Evolutionary conservation across 345 rosid genomes (phyloP).

Genomic region (Arabidopsis suecica): DNA sequence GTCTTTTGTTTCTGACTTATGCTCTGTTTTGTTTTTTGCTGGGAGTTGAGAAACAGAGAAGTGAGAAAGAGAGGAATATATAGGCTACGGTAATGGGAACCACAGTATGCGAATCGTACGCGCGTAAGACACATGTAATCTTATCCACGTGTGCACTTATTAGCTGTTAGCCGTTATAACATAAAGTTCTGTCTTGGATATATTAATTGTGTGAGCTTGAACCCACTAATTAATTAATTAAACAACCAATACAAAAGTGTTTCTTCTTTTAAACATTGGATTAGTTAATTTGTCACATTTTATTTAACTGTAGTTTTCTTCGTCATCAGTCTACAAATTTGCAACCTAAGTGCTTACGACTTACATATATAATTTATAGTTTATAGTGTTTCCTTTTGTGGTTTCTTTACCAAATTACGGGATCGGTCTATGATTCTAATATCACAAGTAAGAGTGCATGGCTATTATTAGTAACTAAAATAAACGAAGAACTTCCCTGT

Average conservation of each 20-base stretch:
- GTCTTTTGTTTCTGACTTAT: not conserved
- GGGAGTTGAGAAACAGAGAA: conserved; percentile 41
- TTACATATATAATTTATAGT: too few species aligned
- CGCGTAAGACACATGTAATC: conserved; percentile 32
- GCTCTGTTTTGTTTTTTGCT: conserved; percentile 30
- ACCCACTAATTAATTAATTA: not conserved
- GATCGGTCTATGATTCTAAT: too few species aligned
- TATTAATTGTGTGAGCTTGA: not conserved
- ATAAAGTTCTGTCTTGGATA: not conserved
- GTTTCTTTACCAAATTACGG: too few species aligned
- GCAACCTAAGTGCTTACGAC: too few species aligned
- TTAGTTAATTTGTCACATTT: not conserved
- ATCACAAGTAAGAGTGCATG: too few species aligned
- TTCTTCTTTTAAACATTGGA: not conserved
- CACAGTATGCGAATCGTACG: conserved; percentile 24
- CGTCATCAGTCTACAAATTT: too few species aligned
- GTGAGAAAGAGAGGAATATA: not conserved
- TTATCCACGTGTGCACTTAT: conserved; percentile 6
- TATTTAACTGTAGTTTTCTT: not conserved
- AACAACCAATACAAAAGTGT: not conserved
- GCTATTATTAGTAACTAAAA: too few species aligned
- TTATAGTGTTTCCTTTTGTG: too few species aligned
- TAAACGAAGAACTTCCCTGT: too few species aligned
- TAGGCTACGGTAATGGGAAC: conserved; percentile 40
- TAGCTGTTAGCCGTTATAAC: conserved; percentile 28